Evolutionary conservation across 495 filamentous ascomycete genomes (phyloP).

Genomic region (Aspergillus saccharolyticus): DNA sequence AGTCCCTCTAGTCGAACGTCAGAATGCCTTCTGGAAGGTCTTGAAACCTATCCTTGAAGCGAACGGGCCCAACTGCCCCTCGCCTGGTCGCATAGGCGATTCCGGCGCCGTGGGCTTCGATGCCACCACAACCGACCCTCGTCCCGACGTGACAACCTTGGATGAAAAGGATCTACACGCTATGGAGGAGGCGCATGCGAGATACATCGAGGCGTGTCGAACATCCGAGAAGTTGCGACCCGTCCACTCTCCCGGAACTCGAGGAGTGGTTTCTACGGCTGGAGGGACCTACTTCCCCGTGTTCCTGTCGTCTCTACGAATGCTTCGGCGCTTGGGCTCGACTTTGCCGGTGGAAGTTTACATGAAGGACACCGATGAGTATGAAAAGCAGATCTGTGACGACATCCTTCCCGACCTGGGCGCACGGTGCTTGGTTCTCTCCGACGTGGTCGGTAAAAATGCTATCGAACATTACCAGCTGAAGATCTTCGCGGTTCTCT

Average conservation of each 20-base stretch:
- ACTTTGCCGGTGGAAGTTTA: constrained; percentile 55
- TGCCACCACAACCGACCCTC: constrained; percentile 24
- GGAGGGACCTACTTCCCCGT: constrained; percentile 42
- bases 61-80: constrained; percentile 28
- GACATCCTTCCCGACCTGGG: constrained; percentile 44
- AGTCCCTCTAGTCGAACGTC: constrained; percentile 33
- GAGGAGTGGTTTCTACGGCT: constrained; percentile 52
- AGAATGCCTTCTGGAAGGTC: constrained; percentile 38
- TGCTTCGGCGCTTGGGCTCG: constrained; percentile 54
- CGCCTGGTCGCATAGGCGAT: constrained; percentile 22
- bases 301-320: constrained; percentile 49
- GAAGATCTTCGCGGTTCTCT: constrained; percentile 56
- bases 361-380: constrained; percentile 45
- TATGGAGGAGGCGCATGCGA: constrained; percentile 41
- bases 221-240: constrained; percentile 31
- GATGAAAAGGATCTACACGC: constrained; percentile 26
- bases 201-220: constrained; percentile 36
- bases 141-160: constrained; percentile 33
- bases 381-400: constrained; percentile 50
- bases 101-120: constrained; percentile 28
- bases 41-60: constrained; percentile 32
- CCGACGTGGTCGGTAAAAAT: constrained; percentile 38
- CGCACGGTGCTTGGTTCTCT: constrained; percentile 48
- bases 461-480: constrained; percentile 50
- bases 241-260: constrained; percentile 41